Evolutionary conservation across 2,329 filamentous ascomycete species (phyloP), one percentile per base, ranked within the genome.

Genomic region (Aspergillus arachidicola): DNA sequence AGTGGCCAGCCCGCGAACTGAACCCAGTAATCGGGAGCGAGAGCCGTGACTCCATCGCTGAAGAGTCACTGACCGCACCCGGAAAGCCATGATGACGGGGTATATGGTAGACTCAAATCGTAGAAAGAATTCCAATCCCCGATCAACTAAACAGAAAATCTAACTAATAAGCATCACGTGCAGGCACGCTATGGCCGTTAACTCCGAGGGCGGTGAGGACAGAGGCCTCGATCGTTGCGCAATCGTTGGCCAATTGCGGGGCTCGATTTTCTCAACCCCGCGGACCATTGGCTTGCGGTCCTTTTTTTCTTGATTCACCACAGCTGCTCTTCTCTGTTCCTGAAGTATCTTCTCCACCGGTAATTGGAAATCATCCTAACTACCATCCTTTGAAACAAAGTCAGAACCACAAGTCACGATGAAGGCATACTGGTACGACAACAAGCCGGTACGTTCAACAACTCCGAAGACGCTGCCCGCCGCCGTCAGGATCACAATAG

Each of bases 391-490:
- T 59, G 30, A 32, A 38, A 50, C 48, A 45, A 58, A 21, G 19
- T 30, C 19, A 21, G 56, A 66, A 48, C n/a, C 26, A 53, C 6
- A 51, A 32, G 53, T 53, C 70, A 85, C 68, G 61, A 91, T 91
- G 89, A 89, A 84, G 75, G 89, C 89, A 66, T 91, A 91, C 80
- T 91, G 86, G 85, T 91, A 84, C 77, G 89, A 91, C 76, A 90
- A 91, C 77, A 77, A 84, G 67, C 82, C 84, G 59, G 87, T 89
- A 84, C 61, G 79, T 64, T 58, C 10, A 19, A 57, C 3, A 28
- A 6, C n/a, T 32, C 5, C 51, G 50, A 32, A 16, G 36, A 19
- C 34, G 12, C 23, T 14, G 4, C 21, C 11, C 23, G 23, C 9
- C 23, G 21, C 45, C 21, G 46, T 30, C 26, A 50, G n/a, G 16